Percentiles rank a stretch among this genome's conserved stretches.
Conservation (phyloP, 768 basidiomycete species). For the Saitozyma podzolica region DNA sequence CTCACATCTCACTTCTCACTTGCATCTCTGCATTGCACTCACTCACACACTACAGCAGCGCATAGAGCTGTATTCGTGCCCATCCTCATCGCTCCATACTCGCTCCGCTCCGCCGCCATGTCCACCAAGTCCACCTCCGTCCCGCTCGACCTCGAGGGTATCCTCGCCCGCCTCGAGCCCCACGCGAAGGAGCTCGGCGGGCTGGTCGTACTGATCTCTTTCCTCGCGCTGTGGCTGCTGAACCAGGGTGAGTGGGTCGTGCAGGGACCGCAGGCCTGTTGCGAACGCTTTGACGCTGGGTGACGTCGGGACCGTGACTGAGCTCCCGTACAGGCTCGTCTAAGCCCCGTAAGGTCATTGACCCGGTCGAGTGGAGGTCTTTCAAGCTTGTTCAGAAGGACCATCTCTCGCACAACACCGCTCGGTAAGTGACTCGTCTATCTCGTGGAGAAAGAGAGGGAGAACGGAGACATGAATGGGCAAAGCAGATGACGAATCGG, state of each 20-base stretch:
- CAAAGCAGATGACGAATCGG: too few species aligned
- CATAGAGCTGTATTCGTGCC: too few species aligned
- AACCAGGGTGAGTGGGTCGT: background rate
- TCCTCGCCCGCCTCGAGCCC: constrained; percentile 5
- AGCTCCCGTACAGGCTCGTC: background rate
- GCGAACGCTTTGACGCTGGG: background rate
- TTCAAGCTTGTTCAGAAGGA: constrained; percentile 81
- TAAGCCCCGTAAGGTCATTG: constrained; percentile 31
- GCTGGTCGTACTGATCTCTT: background rate
- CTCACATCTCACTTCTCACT: too few species aligned
- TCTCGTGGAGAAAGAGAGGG: background rate
- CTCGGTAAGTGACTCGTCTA: constrained; percentile 63
- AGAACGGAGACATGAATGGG: too few species aligned
- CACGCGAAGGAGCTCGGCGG: constrained; percentile 14
- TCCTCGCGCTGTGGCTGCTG: background rate
- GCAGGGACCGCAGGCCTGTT: background rate
- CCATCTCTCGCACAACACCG: constrained; percentile 89
- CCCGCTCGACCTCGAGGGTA: background rate
- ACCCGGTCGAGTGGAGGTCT: constrained; percentile 65
- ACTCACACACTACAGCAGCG: too few species aligned
- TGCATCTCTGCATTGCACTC: too few species aligned
- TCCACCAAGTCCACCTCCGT: too few species aligned
- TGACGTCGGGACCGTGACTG: background rate
- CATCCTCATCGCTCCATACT: too few species aligned
- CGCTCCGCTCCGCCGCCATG: too few species aligned